Base-by-base conservation (phyloP, 352 stramenopile genomes). In the Globisporangium uncinulatum region DNA sequence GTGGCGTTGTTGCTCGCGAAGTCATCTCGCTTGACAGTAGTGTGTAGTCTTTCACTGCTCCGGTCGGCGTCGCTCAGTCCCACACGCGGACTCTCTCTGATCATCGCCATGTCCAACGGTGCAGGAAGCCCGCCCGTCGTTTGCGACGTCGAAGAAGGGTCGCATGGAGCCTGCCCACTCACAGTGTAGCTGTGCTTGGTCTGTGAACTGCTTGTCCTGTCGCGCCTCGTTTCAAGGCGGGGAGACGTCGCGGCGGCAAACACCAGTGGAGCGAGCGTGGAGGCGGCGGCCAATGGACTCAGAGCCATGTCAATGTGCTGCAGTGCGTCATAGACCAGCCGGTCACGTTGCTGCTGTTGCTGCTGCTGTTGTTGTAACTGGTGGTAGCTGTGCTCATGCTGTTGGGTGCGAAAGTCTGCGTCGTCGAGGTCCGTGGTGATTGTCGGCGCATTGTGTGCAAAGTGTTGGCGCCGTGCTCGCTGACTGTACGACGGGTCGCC, bases 101-200 rank as follows among this genome's bases (percentile, higher is more conserved):
- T 54, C 46, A 74, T 46, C 15, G 34, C 36, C 62, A 79, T 73
- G 15, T 71, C 55, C 2, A 75, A 29, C 17, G 56, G 48, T 5
- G 58, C 44, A 11, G 67, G 57, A 13, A 62, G 6, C 5, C 14
- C 29, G 4, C 13, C n/a, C 11, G 17, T 39, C 34, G 34, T 39
- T 6, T 39, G 15, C 0, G 53, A 20, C 31, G 17, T 6, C 11
- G 21, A 43, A 4, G 32, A 32, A 1, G n/a, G 10, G 20, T 20
- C 29, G 10, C 8, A 7, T 4, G 24, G 24, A 29, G 24, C 24
- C 24, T 34, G 2, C 14, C 19, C 39, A n/a, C n/a, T 43, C 0
- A 24, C 8, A 10, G 21, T 14, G 13, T 57, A 41, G 34, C 10
- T 59, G 13, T 34, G 45, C 13, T 45, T 21, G 41, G 9, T 50